Base-by-base conservation (phyloP, 2,329 filamentous ascomycete species). In the Phoma sp. region DNA sequence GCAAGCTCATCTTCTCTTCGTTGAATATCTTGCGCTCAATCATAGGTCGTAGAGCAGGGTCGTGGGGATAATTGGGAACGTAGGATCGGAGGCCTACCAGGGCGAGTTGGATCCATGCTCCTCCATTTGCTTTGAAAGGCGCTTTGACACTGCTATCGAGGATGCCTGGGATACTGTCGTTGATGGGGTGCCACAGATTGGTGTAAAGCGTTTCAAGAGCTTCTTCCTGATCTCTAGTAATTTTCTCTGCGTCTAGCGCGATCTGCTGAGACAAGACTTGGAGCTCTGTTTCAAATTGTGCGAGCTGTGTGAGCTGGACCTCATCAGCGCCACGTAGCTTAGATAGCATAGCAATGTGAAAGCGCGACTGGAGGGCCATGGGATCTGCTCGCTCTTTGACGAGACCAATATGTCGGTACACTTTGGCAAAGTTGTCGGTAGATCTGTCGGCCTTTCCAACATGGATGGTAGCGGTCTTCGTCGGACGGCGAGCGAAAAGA, bases 31-130 rank as follows among this genome's bases (percentile, higher is more conserved):
- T 74, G 19, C 85, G 84, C 64, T 92, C 88, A 17, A 96, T 83
- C 47, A 81, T 80, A 6, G 84, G 76, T 44, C 78, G 79, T 31
- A 87, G 72, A 2, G 86, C 86, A 1, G 95, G 95, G 73, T 99
- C 95, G 67, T 94, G 95, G 3, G 90, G 84, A 62, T 88, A 88
- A 73, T 96, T 89, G 0, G 96, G 93, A 2, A 98, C 87, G 69
- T 94, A 97, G 2, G 97, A 81, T 58, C 85, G 84, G 43, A 98
- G 80, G 35, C 88, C 85, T 15, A 88, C 88, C 19, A 93, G 76
- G 1, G 91, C 88, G 57, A 96, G 87, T 45, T 89, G 82, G 25
- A 92, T 82, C 86, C 93, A 95, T 5, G 90, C 88, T 22, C 43
- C 15, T 2, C 52, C 43, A 13, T 31, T 43, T 13, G 47, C 46